A percentile compares a stretch with the other conserved stretches of the same genome.
Evolutionary conservation across 805 yeast species (phyloP).

Genomic region (Yueomyces sp.): DNA sequence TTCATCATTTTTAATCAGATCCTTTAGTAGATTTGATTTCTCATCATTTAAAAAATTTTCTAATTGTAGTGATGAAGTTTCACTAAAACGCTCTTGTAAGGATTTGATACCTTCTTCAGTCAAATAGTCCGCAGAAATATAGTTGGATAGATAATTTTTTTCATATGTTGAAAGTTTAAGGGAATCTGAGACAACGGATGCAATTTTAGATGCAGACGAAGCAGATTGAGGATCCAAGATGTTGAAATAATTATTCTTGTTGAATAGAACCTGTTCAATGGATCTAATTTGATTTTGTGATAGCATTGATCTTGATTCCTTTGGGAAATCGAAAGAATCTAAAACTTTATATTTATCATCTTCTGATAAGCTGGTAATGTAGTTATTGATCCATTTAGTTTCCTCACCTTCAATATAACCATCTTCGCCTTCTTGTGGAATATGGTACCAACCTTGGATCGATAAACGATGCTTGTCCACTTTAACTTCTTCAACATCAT

Average conservation of each 20-base stretch:
- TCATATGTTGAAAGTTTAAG: conserved; percentile 29
- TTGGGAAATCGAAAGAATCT: conserved; percentile 74
- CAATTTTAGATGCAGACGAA: conserved; percentile 1
- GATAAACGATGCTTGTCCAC: conserved; percentile 84
- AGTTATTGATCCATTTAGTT: conserved; percentile 42
- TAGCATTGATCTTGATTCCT: conserved; percentile 35
- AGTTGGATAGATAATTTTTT: conserved; percentile 35
- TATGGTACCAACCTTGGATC: conserved; percentile 98
- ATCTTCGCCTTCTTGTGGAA: conserved; percentile 85
- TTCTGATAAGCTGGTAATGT: conserved; percentile 68
- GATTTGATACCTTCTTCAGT: conserved; percentile 24
- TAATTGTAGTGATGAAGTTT: conserved; percentile 60
- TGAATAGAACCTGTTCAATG: conserved; percentile 10
- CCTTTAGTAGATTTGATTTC: conserved; percentile 34
- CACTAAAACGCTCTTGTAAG: conserved; percentile 41
- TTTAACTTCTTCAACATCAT: conserved; percentile 94
- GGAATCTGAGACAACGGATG: conserved; percentile 4
- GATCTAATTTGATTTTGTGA: conserved; percentile 26
- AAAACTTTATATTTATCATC: conserved; percentile 62
- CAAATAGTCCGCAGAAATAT: conserved; percentile 42
- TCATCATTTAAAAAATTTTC: conserved; percentile 46
- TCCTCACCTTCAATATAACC: conserved; percentile 79
- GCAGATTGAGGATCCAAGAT: conserved; percentile 1
- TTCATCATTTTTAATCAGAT: conserved; percentile 41
- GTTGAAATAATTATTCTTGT: conserved; percentile 4